These are phyloP conservation scores for Ophiostoma ulmi DNA, from an alignment of 2,329 filamentous ascomycete species.

Conservation along the genomic window DNA sequence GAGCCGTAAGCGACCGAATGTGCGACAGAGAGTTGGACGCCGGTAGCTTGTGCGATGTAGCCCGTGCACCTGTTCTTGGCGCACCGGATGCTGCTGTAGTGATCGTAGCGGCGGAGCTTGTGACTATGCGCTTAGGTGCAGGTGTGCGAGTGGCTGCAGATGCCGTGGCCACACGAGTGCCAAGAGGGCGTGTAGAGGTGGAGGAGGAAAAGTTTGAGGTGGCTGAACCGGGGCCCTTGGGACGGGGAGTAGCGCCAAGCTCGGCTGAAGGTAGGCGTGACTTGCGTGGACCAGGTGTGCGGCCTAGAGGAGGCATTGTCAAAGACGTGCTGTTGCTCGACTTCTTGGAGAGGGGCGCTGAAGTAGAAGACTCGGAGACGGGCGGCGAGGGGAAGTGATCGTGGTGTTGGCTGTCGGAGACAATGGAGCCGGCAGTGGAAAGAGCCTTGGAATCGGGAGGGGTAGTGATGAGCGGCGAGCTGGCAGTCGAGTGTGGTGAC, in stretches of 20 bases:
- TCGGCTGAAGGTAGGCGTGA: constrained; percentile 53
- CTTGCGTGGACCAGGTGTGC: constrained; percentile 42
- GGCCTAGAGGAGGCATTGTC: constrained; percentile 31
- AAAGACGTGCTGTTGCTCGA: constrained; percentile 32
- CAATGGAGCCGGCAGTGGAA: constrained; percentile 49
- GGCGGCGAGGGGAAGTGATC: constrained; percentile 92
- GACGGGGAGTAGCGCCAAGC: constrained; percentile 46
- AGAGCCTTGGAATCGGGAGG: constrained; percentile 69
- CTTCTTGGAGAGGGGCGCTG: constrained; percentile 56
- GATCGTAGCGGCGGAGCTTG: constrained; percentile 23
- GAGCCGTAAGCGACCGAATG: constrained; percentile 86
- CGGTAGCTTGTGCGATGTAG: constrained; percentile 47
- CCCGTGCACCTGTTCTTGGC: constrained; percentile 44
- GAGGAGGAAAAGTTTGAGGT: constrained; percentile 33
- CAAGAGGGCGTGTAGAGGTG: constrained; percentile 32
- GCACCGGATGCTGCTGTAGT: constrained; percentile 32
- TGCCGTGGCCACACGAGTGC: constrained; percentile 40
- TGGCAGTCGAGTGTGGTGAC: constrained; percentile 79
- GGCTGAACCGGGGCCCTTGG: constrained; percentile 39
- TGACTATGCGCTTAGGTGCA: constrained; percentile 41
- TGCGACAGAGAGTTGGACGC: constrained; percentile 74
- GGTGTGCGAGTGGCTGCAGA: constrained; percentile 45
- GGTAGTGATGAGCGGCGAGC: constrained; percentile 84
- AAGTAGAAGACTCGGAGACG: constrained; percentile 81
- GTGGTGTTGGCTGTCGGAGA: constrained; percentile 60